Base-by-base conservation (phyloP, 495 filamentous ascomycete genomes). In the Aspergillus mulundensis region DNA sequence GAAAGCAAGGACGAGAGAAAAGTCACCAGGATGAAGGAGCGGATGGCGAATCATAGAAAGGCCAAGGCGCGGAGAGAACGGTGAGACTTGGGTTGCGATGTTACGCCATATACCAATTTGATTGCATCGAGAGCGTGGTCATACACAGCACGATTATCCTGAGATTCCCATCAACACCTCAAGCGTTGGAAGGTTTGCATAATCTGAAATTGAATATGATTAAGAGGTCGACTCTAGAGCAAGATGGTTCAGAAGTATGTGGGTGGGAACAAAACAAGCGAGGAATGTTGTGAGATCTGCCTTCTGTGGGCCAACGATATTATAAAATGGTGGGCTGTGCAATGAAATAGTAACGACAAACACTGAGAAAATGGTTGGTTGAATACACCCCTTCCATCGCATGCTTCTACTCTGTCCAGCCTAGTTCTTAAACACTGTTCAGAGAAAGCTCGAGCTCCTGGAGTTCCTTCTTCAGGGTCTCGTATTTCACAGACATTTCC, bases 401-500 rank as follows among this genome's bases (percentile, higher is more conserved):
- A 59, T 62, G 63, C 59, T 63, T 36, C 64, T 59, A n/a, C n/a
- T n/a, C n/a, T n/a, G 63, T 51, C 53, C 53, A 49, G 23, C 21
- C 23, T 50, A 45, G 51, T 32, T 42, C 69, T 83, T 86, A 97
- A 71, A 97, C 90, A 73, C 89, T 91, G 80, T 86, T 87, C 70
- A 98, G 89, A 72, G 96, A 91, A 58, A 74, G 67, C 73, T 89
- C 86, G 74, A 97, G 87, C 53, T 93, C 86, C 59, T 95, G 88
- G 52, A 97, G 78, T 68, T 97, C 93, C 81, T 91, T 91, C 82
- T 96, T 84, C 56, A 91, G 78, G n/a, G 73, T 68, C 56, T 76
- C 72, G 79, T 91, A 87, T 77, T 96, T 96, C 85, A 91, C 87
- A 58, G 83, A 67, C 84, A 94, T 91, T 70, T 97, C 94, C 76